Percentiles rank a stretch among this genome's conserved stretches.
phyloP scores from a whole-genome alignment of 2,329 filamentous ascomycete species.

The Claviceps capensis region DNA sequence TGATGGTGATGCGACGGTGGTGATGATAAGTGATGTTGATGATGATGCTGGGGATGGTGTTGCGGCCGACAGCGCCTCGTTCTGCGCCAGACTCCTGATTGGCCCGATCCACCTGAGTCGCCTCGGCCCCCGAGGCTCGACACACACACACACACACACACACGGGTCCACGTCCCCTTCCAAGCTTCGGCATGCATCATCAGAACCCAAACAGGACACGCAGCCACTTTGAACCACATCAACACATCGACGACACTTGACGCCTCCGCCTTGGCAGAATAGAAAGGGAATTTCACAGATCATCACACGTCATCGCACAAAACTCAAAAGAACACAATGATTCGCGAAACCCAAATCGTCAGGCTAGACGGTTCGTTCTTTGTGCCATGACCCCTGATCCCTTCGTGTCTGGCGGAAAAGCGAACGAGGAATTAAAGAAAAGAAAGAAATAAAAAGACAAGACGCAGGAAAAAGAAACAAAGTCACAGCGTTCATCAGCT shows the following conservation, averaged over 20 bases:
- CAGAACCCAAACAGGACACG: background rate
- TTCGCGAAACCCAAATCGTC: constrained; percentile 86
- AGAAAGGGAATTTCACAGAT: background rate
- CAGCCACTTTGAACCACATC: background rate
- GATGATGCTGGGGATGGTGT: background rate
- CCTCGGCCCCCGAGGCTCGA: constrained; percentile 2
- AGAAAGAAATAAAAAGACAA: background rate
- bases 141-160: background rate
- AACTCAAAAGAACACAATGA: constrained; percentile 40
- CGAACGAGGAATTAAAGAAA: background rate
- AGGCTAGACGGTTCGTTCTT: constrained; percentile 63
- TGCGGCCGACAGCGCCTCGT: background rate
- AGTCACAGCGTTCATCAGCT: constrained; percentile 1
- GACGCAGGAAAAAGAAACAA: background rate
- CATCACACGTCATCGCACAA: background rate
- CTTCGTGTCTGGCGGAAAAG: no score
- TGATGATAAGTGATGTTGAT: background rate
- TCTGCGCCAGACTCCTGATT: constrained; percentile 7
- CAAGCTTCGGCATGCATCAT: background rate
- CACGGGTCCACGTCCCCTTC: background rate
- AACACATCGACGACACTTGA: background rate
- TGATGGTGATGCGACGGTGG: background rate
- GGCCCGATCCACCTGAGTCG: constrained; percentile 2
- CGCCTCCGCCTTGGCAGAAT: background rate
- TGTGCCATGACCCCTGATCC: constrained; percentile 1